Conservation (phyloP, 2,329 filamentous ascomycete genomes). For the Trichoderma afroharzianum region DNA sequence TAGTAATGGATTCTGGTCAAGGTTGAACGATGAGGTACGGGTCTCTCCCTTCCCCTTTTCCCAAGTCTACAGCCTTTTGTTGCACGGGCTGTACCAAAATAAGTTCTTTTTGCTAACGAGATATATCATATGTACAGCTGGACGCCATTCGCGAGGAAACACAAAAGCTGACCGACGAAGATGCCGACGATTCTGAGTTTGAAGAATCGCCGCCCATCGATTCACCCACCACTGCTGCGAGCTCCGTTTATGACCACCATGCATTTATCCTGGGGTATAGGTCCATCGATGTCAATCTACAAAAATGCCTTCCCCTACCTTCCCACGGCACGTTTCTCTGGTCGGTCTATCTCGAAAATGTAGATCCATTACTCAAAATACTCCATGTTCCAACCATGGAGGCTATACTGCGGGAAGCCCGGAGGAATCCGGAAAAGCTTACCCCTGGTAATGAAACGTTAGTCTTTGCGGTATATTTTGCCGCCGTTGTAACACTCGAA, state of each 20-base stretch:
- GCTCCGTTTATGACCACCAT: conserved; percentile 54
- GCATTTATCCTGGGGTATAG: conserved; percentile 71
- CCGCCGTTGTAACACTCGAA: conserved; percentile 56
- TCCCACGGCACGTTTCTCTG: conserved; percentile 65
- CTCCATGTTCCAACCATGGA: conserved; percentile 66
- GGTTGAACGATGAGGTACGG: conserved; percentile 67
- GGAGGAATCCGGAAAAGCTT: conserved; percentile 56
- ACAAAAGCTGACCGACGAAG: conserved; percentile 42
- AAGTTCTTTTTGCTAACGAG: neutral
- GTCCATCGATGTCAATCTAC: conserved; percentile 65
- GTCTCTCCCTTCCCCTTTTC: neutral
- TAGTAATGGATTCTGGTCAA: conserved; percentile 74
- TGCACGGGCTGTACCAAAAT: neutral
- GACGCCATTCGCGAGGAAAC: conserved; percentile 48
- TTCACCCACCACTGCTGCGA: conserved; percentile 33
- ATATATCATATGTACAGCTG: conserved; percentile 25
- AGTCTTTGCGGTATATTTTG: conserved; percentile 60
- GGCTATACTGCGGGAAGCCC: conserved; percentile 57
- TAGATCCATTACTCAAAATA: conserved; percentile 69
- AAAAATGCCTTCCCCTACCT: conserved; percentile 60
- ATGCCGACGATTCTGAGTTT: conserved; percentile 53
- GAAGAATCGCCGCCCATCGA: conserved; percentile 52
- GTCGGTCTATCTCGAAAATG: conserved; percentile 68
- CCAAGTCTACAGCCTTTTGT: neutral
- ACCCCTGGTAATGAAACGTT: conserved; percentile 56